Base-by-base conservation (phyloP, 805 yeast species). In the Metschnikowia bowlesiae region DNA sequence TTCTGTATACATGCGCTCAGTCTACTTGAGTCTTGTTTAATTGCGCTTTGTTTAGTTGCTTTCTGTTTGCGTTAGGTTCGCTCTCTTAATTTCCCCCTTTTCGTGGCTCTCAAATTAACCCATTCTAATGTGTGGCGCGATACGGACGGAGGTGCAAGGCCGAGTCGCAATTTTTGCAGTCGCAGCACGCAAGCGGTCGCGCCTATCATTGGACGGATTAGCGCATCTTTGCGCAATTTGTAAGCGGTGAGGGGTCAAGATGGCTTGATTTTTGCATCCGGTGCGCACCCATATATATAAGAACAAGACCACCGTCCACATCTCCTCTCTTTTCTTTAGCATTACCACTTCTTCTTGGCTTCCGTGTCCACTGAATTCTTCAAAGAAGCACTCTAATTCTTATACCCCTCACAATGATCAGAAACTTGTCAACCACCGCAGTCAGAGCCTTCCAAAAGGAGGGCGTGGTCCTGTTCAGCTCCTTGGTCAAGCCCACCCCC, bases 361-460 rank as follows among this genome's bases (percentile, higher is more conserved):
- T 33, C 16, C 16, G 36, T n/a, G 8, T 33, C 6, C 36, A n/a
- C n/a, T 13, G 6, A 7, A n/a, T 9, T n/a, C 16, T 33, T n/a
- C 16, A 2, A 4, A 13, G n/a, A 32, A 32, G 6, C 13, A 32
- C n/a, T 10, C 2, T 33, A 33, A 6, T 9, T 22, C 26, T 32
- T 13, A 42, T 42, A 32, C 45, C 33, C 32, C 34, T 14, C 11
- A 35, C 10, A 14, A 57, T 57, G 60, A 49, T 54, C 44, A 66
- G 69, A 63, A 52, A 55, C 40, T 56, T 66, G 39, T 57, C 63
- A 35, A 64, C 64, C 45, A 50, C 57, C 16, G 53, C 58, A 42
- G 44, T 47, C 46, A 52, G 57, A 40, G 49, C 55, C 10, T 66
- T 66, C 62, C 61, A 65, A 56, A 66, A 66, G 62, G 69, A 65